Evolutionary conservation across 2,329 filamentous ascomycete species (phyloP), one percentile per base, ranked within the genome.

Genomic region (Achaetomium macrosporum): DNA sequence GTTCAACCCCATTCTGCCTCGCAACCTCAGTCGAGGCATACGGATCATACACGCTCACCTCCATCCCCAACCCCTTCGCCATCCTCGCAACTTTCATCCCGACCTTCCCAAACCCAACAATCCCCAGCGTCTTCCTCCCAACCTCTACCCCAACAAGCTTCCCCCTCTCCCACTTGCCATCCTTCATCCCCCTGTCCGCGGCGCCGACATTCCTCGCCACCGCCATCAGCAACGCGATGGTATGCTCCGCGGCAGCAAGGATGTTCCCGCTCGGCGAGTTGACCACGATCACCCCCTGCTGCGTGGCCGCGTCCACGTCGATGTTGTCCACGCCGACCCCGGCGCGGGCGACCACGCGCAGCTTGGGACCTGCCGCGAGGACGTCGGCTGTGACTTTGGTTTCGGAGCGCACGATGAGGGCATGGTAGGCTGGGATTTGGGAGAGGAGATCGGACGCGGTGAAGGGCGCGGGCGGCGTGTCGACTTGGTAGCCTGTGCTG

Each of bases 271-370:
- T 80, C 0, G 88, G 88, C 25, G 82, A 86, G 67, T 92, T 93
- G 51, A 92, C 84, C 2, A 93, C 88, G 47, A 91, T 84, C 55
- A 92, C 83, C 17, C 88, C 88, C 50, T 83, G 75, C 37, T 78
- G 75, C 0, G 87, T 92, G 2, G 88, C 88, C 8, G 82, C 80
- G 33, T 81, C 74, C 0, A 92, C 84, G 64, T 92, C 78, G 45
- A 93, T 88, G 70, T 92, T 91, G 70, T 92, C 87, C 20, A 92
- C 87, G 31, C 87, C 88, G 1, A 92, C 88, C 12, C 88, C 88
- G 12, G 88, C 88, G 56, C 88, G 77, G 2, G 87, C 88, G 19
- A 93, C 87, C 9, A 92, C 88, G 59, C 86, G 85, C 47, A 92
- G 76, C 54, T 82, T 85, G 60, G 75, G 79, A 10, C 81, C 87